Evolutionary conservation across 768 basidiomycete genomes (phyloP).

Genomic region (Mycena epipterygia): DNA sequence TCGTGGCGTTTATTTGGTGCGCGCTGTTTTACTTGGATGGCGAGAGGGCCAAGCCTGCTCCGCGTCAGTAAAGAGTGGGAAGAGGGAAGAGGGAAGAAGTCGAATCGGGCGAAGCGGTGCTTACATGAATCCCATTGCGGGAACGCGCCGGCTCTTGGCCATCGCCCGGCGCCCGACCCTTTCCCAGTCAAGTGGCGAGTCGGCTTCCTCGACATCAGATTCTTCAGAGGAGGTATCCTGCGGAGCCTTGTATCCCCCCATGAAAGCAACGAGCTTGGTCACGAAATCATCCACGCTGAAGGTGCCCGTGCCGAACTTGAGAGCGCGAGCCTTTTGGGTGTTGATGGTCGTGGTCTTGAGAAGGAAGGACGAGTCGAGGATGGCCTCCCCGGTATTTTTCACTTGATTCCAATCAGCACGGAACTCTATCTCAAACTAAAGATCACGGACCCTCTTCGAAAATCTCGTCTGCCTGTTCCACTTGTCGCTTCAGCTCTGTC

Average conservation of each 20-base stretch:
- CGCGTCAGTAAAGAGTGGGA: neutral
- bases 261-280: constrained; percentile 75
- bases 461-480: constrained; percentile 69
- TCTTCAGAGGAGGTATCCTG: constrained; percentile 30
- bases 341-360: constrained; percentile 81
- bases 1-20: constrained; percentile 64
- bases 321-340: constrained; percentile 86
- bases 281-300: constrained; percentile 96
- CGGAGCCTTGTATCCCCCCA: constrained; percentile 74
- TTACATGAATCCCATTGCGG: constrained; percentile 91
- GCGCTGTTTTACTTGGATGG: constrained; percentile 87
- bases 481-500: constrained; percentile 65
- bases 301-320: constrained; percentile 88
- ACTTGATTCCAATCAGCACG: constrained; percentile 55
- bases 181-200: constrained; percentile 82
- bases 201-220: constrained; percentile 59
- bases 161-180: constrained; percentile 87
- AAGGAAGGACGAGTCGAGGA: constrained; percentile 88
- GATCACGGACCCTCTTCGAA: constrained; percentile 68
- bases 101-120: too few species aligned
- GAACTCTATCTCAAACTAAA: neutral
- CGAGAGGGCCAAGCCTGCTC: constrained; percentile 90
- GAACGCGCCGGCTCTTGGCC: constrained; percentile 83
- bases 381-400: constrained; percentile 87
- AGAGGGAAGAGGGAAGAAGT: neutral